Evolutionary conservation across 1,139 yeast species (phyloP).

Genomic region (Suhomyces coccinellae): DNA sequence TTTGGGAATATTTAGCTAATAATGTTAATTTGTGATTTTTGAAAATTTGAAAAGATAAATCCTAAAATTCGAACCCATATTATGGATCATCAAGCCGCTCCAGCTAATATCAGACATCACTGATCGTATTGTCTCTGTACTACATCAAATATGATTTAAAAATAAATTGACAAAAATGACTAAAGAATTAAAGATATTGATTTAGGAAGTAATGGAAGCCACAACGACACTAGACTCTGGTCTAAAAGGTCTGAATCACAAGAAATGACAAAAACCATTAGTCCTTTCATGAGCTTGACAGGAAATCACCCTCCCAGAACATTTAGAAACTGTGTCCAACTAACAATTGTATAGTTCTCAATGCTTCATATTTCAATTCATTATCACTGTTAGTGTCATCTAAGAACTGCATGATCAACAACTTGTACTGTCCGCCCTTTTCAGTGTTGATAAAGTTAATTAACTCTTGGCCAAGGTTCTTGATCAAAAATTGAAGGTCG

Average conservation of each 20-base stretch:
- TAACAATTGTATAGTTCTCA: slow-evolving; percentile 88
- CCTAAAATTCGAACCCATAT: too few relatives aligned
- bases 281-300: not conserved
- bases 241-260: not conserved
- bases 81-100: too few relatives aligned
- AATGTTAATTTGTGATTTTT: too few relatives aligned
- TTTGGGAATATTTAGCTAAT: too few relatives aligned
- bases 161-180: slow-evolving; percentile 7
- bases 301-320: not conserved
- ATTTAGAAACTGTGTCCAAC: slow-evolving; percentile 59
- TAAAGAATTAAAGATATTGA: slow-evolving; percentile 8
- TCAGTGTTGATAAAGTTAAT: slow-evolving; percentile 71
- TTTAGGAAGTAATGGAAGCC: not conserved
- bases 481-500: slow-evolving; percentile 46
- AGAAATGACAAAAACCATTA: not conserved
- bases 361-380: slow-evolving; percentile 91
- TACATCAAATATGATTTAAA: not conserved
- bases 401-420: slow-evolving; percentile 82
- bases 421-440: slow-evolving; percentile 54
- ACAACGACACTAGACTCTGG: not conserved
- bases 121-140: not conserved
- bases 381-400: slow-evolving; percentile 67
- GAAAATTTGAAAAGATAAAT: too few relatives aligned
- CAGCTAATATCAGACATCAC: not conserved
- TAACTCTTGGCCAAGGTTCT: slow-evolving; percentile 58